A percentile compares a stretch with the other conserved stretches of the same genome.
Evolutionary conservation across 2,329 filamentous ascomycete species (phyloP).

Genomic region (Colletotrichum eleusines): DNA sequence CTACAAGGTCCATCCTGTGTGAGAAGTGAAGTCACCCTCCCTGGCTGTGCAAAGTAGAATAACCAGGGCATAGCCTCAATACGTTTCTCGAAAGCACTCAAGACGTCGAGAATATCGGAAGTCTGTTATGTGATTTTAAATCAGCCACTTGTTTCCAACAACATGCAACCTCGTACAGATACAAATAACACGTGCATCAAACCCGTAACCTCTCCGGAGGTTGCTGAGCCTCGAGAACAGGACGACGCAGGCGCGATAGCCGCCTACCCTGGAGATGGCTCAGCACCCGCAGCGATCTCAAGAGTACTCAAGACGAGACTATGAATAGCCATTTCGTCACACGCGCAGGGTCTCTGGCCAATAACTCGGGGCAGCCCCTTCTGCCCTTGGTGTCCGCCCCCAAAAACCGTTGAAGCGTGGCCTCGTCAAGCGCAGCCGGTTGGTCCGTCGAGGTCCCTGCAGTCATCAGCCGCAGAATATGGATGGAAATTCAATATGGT

Average conservation of each 20-base stretch:
- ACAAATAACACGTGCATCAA: background rate
- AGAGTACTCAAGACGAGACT: background rate
- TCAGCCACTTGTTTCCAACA: background rate
- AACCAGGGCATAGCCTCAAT: background rate
- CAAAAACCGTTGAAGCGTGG: constrained; percentile 14
- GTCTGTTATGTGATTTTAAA: constrained; percentile 3
- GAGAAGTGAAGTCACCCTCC: background rate
- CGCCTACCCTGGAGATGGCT: constrained; percentile 7
- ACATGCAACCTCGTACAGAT: background rate
- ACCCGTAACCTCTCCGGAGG: background rate
- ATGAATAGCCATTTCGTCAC: constrained; percentile 7
- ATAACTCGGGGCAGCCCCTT: constrained; percentile 12
- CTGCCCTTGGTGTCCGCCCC: constrained; percentile 17
- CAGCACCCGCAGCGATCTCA: background rate
- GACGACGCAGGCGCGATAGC: constrained; percentile 9
- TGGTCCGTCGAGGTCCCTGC: background rate
- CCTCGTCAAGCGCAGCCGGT: constrained; percentile 4
- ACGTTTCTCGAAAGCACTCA: background rate
- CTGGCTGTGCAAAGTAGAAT: background rate
- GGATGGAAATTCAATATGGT: constrained; percentile 15
- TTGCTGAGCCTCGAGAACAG: background rate
- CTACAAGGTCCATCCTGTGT: no score
- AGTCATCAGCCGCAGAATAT: constrained; percentile 15
- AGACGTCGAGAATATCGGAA: background rate
- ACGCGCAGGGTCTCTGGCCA: background rate